A percentile compares a stretch with the other conserved stretches of the same genome.
Conservation (phyloP, 1,284 basidiomycete species). For the Megacollybia platyphylla region DNA sequence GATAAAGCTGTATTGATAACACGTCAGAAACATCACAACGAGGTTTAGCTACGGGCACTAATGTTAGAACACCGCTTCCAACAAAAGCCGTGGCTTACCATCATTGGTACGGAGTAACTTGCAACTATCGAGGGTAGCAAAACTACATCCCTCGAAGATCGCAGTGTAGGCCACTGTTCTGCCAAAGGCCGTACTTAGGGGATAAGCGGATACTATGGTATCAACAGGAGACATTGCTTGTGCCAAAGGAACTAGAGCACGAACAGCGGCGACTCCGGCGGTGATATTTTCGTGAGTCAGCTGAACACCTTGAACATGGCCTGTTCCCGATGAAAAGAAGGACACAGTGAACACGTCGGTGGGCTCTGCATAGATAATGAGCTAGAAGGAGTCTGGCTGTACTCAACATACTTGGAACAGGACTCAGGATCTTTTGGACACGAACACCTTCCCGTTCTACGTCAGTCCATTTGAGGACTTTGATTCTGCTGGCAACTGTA, state of each 20-base stretch:
- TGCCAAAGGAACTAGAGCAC: conserved; percentile 51
- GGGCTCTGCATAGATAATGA: conserved; percentile 26
- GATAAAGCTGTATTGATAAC: conserved; percentile 30
- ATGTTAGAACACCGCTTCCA: background rate
- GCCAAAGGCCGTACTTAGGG: conserved; percentile 59
- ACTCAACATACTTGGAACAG: conserved; percentile 32
- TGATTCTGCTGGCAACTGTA: conserved; percentile 33
- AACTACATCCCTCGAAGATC: conserved; percentile 57
- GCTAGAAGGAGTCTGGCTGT: background rate
- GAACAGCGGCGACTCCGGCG: conserved; percentile 62
- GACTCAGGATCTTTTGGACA: conserved; percentile 28
- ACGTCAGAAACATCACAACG: conserved; percentile 29
- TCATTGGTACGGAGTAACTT: conserved; percentile 33
- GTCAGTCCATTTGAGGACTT: conserved; percentile 47
- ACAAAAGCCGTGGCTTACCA: conserved; percentile 17
- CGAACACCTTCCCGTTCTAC: conserved; percentile 50
- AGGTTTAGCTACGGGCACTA: conserved; percentile 9
- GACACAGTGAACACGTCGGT: conserved; percentile 54
- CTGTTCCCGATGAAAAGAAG: conserved; percentile 41
- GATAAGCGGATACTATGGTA: conserved; percentile 60
- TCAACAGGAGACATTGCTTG: conserved; percentile 52
- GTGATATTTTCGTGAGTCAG: conserved; percentile 71
- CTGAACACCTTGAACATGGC: conserved; percentile 44
- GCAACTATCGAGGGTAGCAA: conserved; percentile 49
- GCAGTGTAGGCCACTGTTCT: conserved; percentile 65